phyloP scores from a whole-genome alignment of 23 red algal species.

The Agarophyton chilense region DNA sequence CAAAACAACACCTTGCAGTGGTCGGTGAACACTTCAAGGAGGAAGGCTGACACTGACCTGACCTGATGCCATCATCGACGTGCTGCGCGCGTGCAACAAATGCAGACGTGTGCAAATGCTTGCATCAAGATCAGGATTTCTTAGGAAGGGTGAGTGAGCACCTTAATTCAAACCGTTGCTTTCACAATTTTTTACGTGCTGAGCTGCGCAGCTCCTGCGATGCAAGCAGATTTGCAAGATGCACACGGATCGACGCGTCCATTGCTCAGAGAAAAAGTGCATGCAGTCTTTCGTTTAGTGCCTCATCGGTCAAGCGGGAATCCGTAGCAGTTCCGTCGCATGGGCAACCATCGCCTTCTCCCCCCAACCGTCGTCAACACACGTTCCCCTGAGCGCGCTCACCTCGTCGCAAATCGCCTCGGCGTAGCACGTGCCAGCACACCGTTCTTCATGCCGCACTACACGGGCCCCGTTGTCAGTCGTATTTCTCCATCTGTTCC shows the following conservation, averaged over 20 bases:
- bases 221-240: conserved; percentile 2
- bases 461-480: neutral
- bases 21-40: too few relatives aligned
- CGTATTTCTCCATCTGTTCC: neutral
- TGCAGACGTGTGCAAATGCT: too few relatives aligned
- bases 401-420: neutral
- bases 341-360: neutral
- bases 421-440: neutral
- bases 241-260: neutral
- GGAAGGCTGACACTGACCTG: too few relatives aligned
- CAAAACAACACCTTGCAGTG: too few relatives aligned
- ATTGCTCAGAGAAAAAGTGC: too few relatives aligned
- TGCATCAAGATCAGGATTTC: too few relatives aligned
- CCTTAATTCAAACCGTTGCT: too few relatives aligned
- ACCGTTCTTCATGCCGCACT: conserved; percentile 10
- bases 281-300: too few relatives aligned
- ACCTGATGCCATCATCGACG: too few relatives aligned
- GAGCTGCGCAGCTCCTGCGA: neutral
- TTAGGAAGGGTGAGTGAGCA: too few relatives aligned
- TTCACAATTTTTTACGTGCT: neutral
- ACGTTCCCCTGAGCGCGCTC: neutral
- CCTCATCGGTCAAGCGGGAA: too few relatives aligned
- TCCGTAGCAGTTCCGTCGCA: neutral
- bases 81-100: too few relatives aligned
- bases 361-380: neutral